phyloP scores from a whole-genome alignment of 495 filamentous ascomycete species.

The Penicillium bialowiezense region DNA sequence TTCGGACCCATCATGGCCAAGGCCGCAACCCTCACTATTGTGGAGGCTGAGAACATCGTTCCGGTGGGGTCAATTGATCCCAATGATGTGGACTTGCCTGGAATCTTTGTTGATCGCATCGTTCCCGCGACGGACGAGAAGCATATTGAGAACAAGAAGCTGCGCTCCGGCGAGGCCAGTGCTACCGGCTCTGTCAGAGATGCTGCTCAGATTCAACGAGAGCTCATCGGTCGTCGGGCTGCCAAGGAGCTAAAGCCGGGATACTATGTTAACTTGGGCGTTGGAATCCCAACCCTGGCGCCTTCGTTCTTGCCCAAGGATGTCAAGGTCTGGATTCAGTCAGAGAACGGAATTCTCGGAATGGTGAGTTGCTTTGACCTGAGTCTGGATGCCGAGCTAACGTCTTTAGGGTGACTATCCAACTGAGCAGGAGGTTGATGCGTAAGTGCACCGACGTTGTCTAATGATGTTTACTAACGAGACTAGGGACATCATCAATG shows the following conservation, averaged over 20 bases:
- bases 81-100: constrained; percentile 77
- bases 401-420: constrained; percentile 72
- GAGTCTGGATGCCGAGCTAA: background rate
- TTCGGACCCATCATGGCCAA: constrained; percentile 91
- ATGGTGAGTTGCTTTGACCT: constrained; percentile 43
- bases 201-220: constrained; percentile 65
- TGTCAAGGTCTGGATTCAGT: constrained; percentile 82
- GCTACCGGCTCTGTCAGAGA: constrained; percentile 54
- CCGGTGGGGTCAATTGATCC: constrained; percentile 77
- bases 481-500: constrained; percentile 77
- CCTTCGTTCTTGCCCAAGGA: constrained; percentile 74
- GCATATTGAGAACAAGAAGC: constrained; percentile 79
- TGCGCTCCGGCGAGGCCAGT: constrained; percentile 54
- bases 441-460: constrained; percentile 33
- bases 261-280: constrained; percentile 90
- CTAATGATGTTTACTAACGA: background rate
- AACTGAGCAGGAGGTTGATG: constrained; percentile 69
- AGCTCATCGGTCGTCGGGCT: constrained; percentile 76
- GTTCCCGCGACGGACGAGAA: constrained; percentile 74
- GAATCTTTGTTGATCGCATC: constrained; percentile 85
- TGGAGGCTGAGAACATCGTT: constrained; percentile 90
- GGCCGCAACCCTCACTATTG: constrained; percentile 82
- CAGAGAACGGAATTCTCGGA: constrained; percentile 88
- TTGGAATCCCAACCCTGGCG: constrained; percentile 90
- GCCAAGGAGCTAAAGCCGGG: constrained; percentile 94